Percentiles rank a stretch among this genome's conserved stretches.
phyloP scores from a whole-genome alignment of 768 basidiomycete genomes.

The Suillus hirtellus region DNA sequence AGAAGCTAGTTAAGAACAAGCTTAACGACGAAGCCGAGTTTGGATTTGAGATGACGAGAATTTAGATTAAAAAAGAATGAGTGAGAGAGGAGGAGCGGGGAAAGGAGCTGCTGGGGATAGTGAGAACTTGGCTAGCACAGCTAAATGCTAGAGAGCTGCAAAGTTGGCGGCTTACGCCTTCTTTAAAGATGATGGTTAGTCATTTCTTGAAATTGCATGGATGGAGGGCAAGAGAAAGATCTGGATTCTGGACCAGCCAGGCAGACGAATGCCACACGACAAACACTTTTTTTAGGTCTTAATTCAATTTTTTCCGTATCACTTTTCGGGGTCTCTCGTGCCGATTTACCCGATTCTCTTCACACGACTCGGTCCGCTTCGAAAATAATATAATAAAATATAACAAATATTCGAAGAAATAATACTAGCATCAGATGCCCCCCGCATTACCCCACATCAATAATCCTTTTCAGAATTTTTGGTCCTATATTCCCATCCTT shows the following conservation, averaged over 20 bases:
- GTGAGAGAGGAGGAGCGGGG: neutral
- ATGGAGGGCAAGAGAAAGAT: slow-evolving; percentile 5
- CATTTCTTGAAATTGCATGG: slow-evolving; percentile 5
- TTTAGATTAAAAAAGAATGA: slow-evolving; percentile 2
- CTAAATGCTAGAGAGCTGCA: slow-evolving; percentile 2
- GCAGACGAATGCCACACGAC: neutral
- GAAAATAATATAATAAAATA: neutral
- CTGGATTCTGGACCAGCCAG: slow-evolving; percentile 7
- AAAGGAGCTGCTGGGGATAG: neutral
- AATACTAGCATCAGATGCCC: neutral
- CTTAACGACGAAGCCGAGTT: neutral
- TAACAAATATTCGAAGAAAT: neutral
- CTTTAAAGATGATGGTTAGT: neutral
- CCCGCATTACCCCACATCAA: slow-evolving; percentile 17
- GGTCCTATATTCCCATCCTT: neutral
- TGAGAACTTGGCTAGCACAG: neutral
- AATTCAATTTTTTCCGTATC: neutral
- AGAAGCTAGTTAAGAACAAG: neutral
- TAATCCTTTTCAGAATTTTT: neutral
- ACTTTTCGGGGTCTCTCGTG: slow-evolving; percentile 1
- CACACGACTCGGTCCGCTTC: neutral
- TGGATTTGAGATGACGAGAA: neutral
- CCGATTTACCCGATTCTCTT: slow-evolving; percentile 5
- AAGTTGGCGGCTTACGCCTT: neutral
- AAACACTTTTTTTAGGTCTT: neutral